A percentile compares a stretch with the other conserved stretches of the same genome.
phyloP scores from a whole-genome alignment of 2,329 filamentous ascomycete species.

The Colletotrichum sp. region DNA sequence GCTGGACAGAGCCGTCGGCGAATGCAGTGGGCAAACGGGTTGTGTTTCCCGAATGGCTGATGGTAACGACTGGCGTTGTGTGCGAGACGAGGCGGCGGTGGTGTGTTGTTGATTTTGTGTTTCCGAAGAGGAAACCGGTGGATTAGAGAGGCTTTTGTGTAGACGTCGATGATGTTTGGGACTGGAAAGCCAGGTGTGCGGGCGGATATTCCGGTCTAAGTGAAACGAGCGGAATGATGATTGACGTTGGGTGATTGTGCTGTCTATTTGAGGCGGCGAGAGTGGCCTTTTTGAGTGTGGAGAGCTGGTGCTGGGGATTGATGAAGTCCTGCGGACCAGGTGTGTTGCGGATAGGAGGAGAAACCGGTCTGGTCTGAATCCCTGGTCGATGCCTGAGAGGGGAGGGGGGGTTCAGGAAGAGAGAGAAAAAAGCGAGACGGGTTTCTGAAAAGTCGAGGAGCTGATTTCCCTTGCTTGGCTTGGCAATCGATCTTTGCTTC shows the following conservation, averaged over 20 bases:
- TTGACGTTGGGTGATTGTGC: neutral
- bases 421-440: neutral
- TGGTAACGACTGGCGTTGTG: neutral
- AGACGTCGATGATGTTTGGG: neutral
- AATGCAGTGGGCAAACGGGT: neutral
- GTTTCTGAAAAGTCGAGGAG: constrained; percentile 7
- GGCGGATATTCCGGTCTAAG: neutral
- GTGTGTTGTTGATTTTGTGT: neutral
- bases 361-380: neutral
- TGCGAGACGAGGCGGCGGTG: neutral
- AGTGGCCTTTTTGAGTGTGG: constrained; percentile 4
- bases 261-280: neutral
- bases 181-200: neutral
- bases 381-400: neutral
- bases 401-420: neutral
- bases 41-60: neutral
- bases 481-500: constrained; percentile 7
- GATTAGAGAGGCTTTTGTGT: neutral
- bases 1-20: neutral
- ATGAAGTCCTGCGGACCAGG: neutral
- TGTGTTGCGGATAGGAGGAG: neutral
- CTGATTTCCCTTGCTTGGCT: constrained; percentile 21
- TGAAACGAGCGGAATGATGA: constrained; percentile 8
- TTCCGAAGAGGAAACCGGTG: neutral
- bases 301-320: neutral